Evolutionary conservation across 2,329 filamentous ascomycete species (phyloP), one percentile per base, ranked within the genome.

Genomic region (Aspergillus sp.): DNA sequence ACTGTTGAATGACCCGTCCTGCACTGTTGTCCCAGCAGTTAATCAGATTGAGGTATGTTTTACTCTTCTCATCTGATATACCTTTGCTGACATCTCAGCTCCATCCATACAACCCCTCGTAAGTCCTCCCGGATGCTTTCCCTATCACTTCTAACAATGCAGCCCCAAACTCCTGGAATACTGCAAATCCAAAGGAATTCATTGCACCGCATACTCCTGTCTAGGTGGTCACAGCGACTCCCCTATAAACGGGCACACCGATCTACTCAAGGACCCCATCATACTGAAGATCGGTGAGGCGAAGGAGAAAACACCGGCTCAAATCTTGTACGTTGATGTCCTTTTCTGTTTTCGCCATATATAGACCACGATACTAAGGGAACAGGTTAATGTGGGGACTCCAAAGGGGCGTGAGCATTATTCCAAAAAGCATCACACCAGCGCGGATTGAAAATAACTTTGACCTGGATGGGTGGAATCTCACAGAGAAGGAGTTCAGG

Each of bases 341-440:
- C 18, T n/a, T n/a, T n/a, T n/a, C n/a, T 13, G 11, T 11, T 24
- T 36, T 11, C 26, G n/a, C 45, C 17, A 36, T 13, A 2, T 49
- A 4, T 24, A 17, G 2, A 13, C 15, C 11, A 49, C 17, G 32
- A 17, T 20, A 24, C 34, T 36, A 2, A 36, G 1, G 0, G 13
- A 2, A n/a, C 7, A 52, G 49, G 13, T 13, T 52, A n/a, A 30
- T 86, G 67, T 96, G 91, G 90, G 90, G 90, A 62, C 78, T 96
- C 55, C 85, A 89, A 73, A 86, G 91, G 70, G 90, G 89, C 56
- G 91, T 88, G 80, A 89, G 85, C 62, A 90, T 96, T 50, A 91
- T 96, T 67, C 91, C 91, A 67, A 96, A 96, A 83, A 89, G 84
- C 53, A 88, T 93, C 55, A 91, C 85, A 62, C 83, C 86, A 62